Evolutionary conservation across 495 filamentous ascomycete genomes (phyloP).

Genomic region (Aspergillus steynii): DNA sequence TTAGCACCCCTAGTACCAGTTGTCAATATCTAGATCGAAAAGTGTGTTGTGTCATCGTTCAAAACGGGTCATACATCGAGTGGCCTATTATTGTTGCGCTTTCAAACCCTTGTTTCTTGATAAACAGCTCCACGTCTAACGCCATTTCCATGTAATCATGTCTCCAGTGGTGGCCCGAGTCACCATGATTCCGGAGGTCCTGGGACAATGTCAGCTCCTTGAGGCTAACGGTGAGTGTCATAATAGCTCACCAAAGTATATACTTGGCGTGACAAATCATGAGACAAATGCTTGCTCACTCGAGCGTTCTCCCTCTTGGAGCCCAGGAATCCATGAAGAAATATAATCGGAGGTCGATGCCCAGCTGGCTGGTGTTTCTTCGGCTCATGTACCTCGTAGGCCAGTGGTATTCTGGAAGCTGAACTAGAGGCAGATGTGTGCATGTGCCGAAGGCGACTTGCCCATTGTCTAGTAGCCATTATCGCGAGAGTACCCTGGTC

Average conservation of each 20-base stretch:
- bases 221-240: conserved; percentile 30
- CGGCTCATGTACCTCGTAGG: not conserved
- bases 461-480: too few species aligned
- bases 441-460: not conserved
- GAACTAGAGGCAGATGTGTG: not conserved
- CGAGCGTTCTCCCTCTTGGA: conserved; percentile 72
- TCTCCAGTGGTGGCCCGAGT: conserved; percentile 64
- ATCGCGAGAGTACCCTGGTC: not conserved
- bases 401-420: conserved; percentile 1
- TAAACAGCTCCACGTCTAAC: conserved; percentile 73
- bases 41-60: too few species aligned
- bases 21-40: conserved; percentile 56
- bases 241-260: conserved; percentile 33
- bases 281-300: conserved; percentile 71
- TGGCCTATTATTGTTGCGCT: conserved; percentile 21
- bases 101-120: conserved; percentile 61
- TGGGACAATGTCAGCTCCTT: conserved; percentile 23
- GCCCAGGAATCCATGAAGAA: conserved; percentile 23
- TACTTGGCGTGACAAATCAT: not conserved
- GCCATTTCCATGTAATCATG: conserved; percentile 81
- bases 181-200: conserved; percentile 88
- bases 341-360: conserved; percentile 13
- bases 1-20: conserved; percentile 84
- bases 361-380: not conserved
- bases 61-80: not conserved